A percentile compares a stretch with the other conserved stretches of the same genome.
phyloP scores from a whole-genome alignment of 805 yeast genomes.

The Saccharomycopsis vini region DNA sequence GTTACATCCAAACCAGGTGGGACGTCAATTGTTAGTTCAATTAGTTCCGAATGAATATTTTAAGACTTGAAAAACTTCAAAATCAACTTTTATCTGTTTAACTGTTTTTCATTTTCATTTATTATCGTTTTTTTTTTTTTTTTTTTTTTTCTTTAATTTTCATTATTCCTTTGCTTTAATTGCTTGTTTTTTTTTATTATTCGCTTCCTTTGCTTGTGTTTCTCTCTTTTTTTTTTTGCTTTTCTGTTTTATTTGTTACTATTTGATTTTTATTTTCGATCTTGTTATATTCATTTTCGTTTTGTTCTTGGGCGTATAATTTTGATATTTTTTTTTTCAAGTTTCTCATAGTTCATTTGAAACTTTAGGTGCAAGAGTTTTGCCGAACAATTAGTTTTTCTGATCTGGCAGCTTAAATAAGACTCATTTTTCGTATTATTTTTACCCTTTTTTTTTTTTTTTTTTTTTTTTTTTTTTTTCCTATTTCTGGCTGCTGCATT shows the following conservation, averaged over 20 bases:
- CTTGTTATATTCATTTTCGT: no score
- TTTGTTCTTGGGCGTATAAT: no score
- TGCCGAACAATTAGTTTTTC: no score
- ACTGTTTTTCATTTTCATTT: background rate
- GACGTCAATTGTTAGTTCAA: conserved; percentile 48
- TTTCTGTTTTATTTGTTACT: background rate
- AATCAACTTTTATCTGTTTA: background rate
- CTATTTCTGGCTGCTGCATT: no score
- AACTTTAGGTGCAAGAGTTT: no score
- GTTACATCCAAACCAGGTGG: conserved; percentile 59
- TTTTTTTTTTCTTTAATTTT: background rate
- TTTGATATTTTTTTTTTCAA: no score
- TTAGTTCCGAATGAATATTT: conserved; percentile 15
- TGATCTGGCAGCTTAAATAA: no score
- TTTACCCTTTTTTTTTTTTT: no score
- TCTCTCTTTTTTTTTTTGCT: background rate
- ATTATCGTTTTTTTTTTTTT: no score
- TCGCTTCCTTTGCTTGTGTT: background rate
- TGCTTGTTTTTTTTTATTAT: background rate
- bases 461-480: no score
- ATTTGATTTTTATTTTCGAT: background rate
- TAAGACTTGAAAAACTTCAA: background rate
- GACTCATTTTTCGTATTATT: no score
- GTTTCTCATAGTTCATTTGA: no score
- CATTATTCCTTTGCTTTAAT: background rate